Conservation (phyloP, 192 early-diverging fungal species). For the Chytriomyces sp. region DNA sequence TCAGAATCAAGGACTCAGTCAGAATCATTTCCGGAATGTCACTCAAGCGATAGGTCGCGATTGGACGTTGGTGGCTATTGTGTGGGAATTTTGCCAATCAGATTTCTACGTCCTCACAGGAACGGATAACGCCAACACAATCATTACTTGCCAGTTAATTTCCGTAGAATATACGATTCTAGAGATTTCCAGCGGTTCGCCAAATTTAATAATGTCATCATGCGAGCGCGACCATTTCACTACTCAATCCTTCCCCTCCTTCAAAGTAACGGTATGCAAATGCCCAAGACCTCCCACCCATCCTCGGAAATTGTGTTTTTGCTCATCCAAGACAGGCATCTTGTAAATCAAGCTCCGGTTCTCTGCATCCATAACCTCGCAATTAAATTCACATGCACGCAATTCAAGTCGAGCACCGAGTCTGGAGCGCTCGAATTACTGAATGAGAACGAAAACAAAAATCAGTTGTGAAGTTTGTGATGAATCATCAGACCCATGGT, state of each 20-base stretch:
- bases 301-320: constrained; percentile 70
- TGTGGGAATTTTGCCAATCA: too few species aligned
- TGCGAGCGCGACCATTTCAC: too few species aligned
- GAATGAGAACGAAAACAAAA: constrained; percentile 68
- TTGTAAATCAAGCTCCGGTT: constrained; percentile 61
- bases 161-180: too few species aligned
- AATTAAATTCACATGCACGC: constrained; percentile 67
- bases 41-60: too few species aligned
- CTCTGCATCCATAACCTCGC: constrained; percentile 58
- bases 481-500: neutral
- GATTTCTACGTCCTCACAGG: too few species aligned
- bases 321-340: constrained; percentile 81
- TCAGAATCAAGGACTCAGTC: constrained; percentile 24
- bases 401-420: constrained; percentile 85
- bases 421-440: constrained; percentile 54
- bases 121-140: too few species aligned
- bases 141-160: too few species aligned
- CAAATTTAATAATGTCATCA: too few species aligned
- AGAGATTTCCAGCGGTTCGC: too few species aligned
- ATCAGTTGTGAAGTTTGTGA: neutral
- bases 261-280: constrained; percentile 73
- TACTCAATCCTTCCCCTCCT: constrained; percentile 42
- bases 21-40: too few species aligned
- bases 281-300: constrained; percentile 89
- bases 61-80: too few species aligned